Percentiles rank a stretch among this genome's conserved stretches.
These are phyloP conservation scores for Peltaster fructicola DNA, from an alignment of 2,329 filamentous ascomycete genomes.

Conservation along the genomic window DNA sequence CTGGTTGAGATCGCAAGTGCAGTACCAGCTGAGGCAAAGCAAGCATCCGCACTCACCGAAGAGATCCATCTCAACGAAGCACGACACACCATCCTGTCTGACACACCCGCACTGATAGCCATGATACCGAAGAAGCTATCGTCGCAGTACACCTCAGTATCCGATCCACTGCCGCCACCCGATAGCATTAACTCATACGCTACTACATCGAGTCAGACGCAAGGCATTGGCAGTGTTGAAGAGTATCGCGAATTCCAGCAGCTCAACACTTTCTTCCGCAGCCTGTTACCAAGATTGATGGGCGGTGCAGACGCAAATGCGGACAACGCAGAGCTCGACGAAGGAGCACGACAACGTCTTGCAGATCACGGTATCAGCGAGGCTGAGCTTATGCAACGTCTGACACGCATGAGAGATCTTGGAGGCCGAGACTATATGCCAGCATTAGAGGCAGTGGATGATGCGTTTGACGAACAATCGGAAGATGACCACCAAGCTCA, in stretches of 20 bases:
- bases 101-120: conserved; percentile 52
- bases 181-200: conserved; percentile 20
- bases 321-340: no score
- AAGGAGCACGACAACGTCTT: no score
- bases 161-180: conserved; percentile 64
- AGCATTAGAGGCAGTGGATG: no score
- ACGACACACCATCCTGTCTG: conserved; percentile 62
- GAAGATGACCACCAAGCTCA: no score
- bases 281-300: conserved; percentile 17
- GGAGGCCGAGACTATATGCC: no score
- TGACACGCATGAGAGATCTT: no score
- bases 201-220: conserved; percentile 2
- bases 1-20: conserved; percentile 52
- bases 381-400: no score
- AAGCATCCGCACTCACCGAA: conserved; percentile 21
- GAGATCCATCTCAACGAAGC: conserved; percentile 40
- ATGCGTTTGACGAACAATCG: no score
- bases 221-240: conserved; percentile 4
- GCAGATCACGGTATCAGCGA: no score
- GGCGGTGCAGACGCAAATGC: no score
- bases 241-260: conserved; percentile 12
- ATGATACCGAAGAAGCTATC: conserved; percentile 51
- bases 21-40: conserved; percentile 23
- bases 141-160: conserved; percentile 49
- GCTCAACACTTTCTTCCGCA: conserved; percentile 13